A percentile compares a stretch with the other conserved stretches of the same genome.
Evolutionary conservation across 805 yeast species (phyloP).

Genomic region (Spathaspora boniae): DNA sequence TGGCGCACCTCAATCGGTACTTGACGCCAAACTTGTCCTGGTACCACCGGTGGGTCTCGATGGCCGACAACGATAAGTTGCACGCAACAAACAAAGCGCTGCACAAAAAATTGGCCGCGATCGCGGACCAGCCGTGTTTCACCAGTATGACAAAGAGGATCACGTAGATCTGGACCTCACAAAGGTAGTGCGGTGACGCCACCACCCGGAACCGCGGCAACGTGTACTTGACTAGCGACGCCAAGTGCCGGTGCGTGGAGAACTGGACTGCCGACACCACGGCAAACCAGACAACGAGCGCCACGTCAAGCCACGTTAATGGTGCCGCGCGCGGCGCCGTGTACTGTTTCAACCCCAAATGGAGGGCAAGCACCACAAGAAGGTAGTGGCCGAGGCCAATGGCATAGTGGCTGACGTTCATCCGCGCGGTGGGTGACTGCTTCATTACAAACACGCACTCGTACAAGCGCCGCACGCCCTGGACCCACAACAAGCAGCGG

Average conservation of each 20-base stretch:
- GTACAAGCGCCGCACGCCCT: slow-evolving; percentile 50
- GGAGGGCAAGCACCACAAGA: slow-evolving; percentile 39
- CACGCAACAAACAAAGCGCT: slow-evolving; percentile 33
- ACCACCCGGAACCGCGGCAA: slow-evolving; percentile 47
- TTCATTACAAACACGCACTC: slow-evolving; percentile 53
- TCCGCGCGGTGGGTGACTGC: slow-evolving; percentile 46
- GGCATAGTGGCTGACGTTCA: slow-evolving; percentile 64
- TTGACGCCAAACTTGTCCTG: slow-evolving; percentile 22
- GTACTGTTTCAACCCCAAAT: slow-evolving; percentile 17
- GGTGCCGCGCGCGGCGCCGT: slow-evolving; percentile 10
- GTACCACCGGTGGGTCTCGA: slow-evolving; percentile 51
- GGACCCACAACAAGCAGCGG: slow-evolving; percentile 33
- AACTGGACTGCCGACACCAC: slow-evolving; percentile 54
- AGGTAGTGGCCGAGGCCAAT: slow-evolving; percentile 62
- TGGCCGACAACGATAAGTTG: slow-evolving; percentile 55
- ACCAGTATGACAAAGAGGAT: slow-evolving; percentile 23
- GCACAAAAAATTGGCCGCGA: slow-evolving; percentile 15
- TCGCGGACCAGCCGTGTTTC: slow-evolving; percentile 3
- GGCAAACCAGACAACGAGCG: slow-evolving; percentile 36
- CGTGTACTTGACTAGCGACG: slow-evolving; percentile 51
- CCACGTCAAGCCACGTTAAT: slow-evolving; percentile 17
- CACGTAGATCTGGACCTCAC: slow-evolving; percentile 57
- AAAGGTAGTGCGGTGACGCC: slow-evolving; percentile 67
- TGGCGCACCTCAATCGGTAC: slow-evolving; percentile 26
- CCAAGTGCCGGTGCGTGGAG: slow-evolving; percentile 47